phyloP scores from a whole-genome alignment of 2,329 filamentous ascomycete genomes.

The Fusarium nygamai region DNA sequence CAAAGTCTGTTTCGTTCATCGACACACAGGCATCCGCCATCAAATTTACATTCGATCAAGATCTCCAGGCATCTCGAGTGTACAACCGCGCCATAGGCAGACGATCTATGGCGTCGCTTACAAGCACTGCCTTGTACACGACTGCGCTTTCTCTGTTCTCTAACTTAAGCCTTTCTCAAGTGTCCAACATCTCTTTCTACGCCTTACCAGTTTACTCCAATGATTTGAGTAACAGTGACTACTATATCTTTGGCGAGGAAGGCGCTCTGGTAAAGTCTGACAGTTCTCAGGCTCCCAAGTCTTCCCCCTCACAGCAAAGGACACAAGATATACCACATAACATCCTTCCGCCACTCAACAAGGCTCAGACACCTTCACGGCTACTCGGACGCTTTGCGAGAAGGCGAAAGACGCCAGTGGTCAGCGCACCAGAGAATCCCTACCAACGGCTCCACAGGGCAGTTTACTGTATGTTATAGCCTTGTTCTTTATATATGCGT shows the following conservation, averaged over 20 bases:
- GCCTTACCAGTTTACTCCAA: neutral
- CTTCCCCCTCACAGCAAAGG: neutral
- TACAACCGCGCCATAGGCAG: neutral
- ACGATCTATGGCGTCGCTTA: neutral
- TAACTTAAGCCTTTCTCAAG: neutral
- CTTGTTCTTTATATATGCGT: fast-evolving
- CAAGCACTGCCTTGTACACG: neutral
- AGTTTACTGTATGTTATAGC: neutral
- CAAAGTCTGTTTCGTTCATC: neutral
- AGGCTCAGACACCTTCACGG: fast-evolving
- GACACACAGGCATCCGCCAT: neutral
- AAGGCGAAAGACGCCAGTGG: neutral
- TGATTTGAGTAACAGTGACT: neutral
- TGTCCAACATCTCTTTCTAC: neutral
- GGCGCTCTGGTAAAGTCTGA: neutral
- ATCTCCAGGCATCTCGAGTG: neutral
- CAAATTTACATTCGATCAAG: neutral
- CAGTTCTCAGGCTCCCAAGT: neutral
- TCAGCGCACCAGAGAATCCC: neutral
- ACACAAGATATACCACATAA: fast-evolving
- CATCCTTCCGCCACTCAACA: fast-evolving
- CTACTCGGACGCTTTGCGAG: neutral
- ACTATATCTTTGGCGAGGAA: neutral
- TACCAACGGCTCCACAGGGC: fast-evolving
- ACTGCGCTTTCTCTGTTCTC: neutral